phyloP scores from a whole-genome alignment of 345 rosid genomes.

The Aethionema arabicum region DNA sequence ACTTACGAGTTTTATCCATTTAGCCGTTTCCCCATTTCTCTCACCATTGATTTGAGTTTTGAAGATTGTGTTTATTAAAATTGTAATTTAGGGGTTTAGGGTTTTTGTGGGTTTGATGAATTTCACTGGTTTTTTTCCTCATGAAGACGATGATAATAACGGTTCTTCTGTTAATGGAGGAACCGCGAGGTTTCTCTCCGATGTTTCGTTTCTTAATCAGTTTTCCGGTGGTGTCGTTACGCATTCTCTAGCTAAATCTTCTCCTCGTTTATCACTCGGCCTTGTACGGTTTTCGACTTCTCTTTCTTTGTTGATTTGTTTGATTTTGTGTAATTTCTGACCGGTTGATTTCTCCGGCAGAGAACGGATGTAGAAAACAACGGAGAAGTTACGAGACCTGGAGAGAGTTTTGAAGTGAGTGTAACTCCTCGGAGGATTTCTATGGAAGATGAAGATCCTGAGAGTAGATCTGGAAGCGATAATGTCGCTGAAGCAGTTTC shows the following conservation, averaged over 20 bases:
- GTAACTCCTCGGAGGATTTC: constrained; percentile 29
- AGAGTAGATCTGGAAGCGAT: constrained; percentile 88
- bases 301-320: neutral
- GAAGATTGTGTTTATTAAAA: neutral
- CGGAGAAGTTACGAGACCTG: constrained; percentile 29
- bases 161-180: no score
- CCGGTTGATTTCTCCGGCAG: constrained; percentile 22
- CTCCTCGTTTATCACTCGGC: constrained; percentile 48
- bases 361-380: constrained; percentile 37
- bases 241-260: constrained; percentile 9
- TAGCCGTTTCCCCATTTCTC: neutral
- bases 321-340: neutral
- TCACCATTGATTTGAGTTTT: neutral
- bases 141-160: constrained; percentile 16
- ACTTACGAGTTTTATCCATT: constrained; percentile 11
- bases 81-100: neutral
- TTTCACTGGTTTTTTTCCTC: constrained; percentile 40
- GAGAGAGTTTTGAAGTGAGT: constrained; percentile 39
- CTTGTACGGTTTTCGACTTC: constrained; percentile 28
- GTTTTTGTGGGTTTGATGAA: constrained; percentile 27
- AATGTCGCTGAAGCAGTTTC: constrained; percentile 54
- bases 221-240: constrained; percentile 28
- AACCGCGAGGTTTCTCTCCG: constrained; percentile 6
- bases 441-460: constrained; percentile 46
- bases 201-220: neutral